phyloP scores from a whole-genome alignment of 202 grass and related monocot genomes.

The Setaria viridis region DNA sequence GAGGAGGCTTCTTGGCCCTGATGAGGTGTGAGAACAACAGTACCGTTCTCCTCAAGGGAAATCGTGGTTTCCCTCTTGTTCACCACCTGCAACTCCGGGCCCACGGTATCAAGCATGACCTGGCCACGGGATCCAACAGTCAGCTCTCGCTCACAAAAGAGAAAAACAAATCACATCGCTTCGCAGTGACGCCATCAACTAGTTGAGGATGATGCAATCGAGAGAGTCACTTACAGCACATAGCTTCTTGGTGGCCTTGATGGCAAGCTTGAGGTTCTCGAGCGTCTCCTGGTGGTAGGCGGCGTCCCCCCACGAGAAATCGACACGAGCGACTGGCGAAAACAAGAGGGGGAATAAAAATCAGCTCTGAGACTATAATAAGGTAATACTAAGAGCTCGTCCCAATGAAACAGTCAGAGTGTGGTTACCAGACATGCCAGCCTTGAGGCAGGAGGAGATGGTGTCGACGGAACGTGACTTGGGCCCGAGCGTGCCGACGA shows the following conservation, averaged over 20 bases:
- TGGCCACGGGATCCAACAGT: slow-evolving; percentile 32
- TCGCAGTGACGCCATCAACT: background rate
- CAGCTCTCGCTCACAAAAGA: background rate
- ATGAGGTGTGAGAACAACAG: slow-evolving; percentile 78
- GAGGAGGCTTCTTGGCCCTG: slow-evolving; percentile 68
- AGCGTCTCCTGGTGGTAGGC: slow-evolving; percentile 96
- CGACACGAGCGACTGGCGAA: slow-evolving; percentile 79
- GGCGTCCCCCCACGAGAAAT: slow-evolving; percentile 89
- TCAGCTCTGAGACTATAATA: background rate
- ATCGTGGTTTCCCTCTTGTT: slow-evolving; percentile 75
- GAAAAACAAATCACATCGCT: background rate
- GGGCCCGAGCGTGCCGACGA: slow-evolving; percentile 92
- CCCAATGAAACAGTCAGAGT: background rate
- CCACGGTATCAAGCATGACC: slow-evolving; percentile 97
- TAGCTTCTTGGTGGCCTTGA: slow-evolving; percentile 92
- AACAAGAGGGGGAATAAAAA: background rate
- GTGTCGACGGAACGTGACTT: slow-evolving; percentile 88
- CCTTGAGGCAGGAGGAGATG: slow-evolving; percentile 94
- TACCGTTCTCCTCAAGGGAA: slow-evolving; percentile 79
- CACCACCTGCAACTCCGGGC: slow-evolving; percentile 90
- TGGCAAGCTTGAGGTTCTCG: slow-evolving; percentile 90
- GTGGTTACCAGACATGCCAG: slow-evolving; percentile 83
- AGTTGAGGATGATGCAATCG: background rate
- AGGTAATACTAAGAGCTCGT: background rate
- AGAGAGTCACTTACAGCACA: slow-evolving; percentile 63